Evolutionary conservation across 1,284 basidiomycete species (phyloP), one percentile per base, ranked within the genome.

Genomic region (Malassezia psittaci): DNA sequence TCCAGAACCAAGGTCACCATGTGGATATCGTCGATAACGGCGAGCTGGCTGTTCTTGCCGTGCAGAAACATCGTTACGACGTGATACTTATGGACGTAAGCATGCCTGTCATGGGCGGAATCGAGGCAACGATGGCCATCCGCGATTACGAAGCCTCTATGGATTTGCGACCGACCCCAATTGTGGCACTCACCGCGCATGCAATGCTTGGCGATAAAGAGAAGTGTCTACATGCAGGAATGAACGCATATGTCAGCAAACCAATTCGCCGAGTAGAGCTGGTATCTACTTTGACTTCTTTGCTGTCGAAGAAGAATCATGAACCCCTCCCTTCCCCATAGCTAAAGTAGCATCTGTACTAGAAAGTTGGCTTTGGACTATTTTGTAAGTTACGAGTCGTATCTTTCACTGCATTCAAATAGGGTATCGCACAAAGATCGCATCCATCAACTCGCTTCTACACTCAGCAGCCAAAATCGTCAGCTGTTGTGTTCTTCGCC

Each of bases 21-120:
- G 90, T 96, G 34, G 90, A 96, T 78, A 90, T 98, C 56, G 94
- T 93, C 15, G 91, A 96, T 79, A 98, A 98, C 69, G 94, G 94
- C 9, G 86, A 86, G 67, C 79, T 90, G 57, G 90, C 90, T 0
- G 83, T 93, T 13, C 86, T 90, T 72, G 85, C 86, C 48, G 89
- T 89, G 78, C 90, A 89, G 78, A 80, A 81, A 52, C 78, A 87
- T 38, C 81, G 85, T 16, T 81, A 83, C 55, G 83, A 84, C 65
- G 81, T 68, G 12, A 65, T 70, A 13, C 64, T 94, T 83, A 96
- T 98, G 94, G 93, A 98, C 70, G 88, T 96, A 33, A 63, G 67
- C 55, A 78, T 93, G 90, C 68, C 72, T 10, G 66, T 76, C 32
- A 76, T 79, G 76, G 78, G 78, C 10, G 79, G 79, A 34, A 77